Percentiles rank a stretch among this genome's conserved stretches.
These are phyloP conservation scores for Fraxinus paxiana DNA, from an alignment of 305 asterid genomes.

Conservation along the genomic window DNA sequence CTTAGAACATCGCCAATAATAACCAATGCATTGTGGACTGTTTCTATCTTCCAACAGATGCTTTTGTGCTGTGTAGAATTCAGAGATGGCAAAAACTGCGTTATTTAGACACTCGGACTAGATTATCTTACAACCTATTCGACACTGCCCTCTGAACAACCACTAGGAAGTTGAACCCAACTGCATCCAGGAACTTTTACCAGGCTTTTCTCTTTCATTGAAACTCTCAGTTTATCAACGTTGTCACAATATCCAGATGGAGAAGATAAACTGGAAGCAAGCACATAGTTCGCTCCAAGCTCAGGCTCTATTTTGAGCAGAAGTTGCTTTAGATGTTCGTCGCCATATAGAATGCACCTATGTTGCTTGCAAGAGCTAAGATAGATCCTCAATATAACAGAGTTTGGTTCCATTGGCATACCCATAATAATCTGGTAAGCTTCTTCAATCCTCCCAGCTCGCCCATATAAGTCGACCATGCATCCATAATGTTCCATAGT, in stretches of 20 bases:
- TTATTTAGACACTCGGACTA: background rate
- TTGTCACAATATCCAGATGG: constrained; percentile 16
- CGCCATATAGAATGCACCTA: constrained; percentile 28
- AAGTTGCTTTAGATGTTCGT: constrained; percentile 37
- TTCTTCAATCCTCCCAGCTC: constrained; percentile 52
- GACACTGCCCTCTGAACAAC: constrained; percentile 7
- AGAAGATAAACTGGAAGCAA: constrained; percentile 41
- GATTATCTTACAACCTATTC: background rate
- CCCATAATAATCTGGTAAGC: constrained; percentile 50
- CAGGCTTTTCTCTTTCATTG: constrained; percentile 48
- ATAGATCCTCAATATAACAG: constrained; percentile 60
- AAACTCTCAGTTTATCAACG: constrained; percentile 32
- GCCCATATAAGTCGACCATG: constrained; percentile 64
- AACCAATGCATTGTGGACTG: background rate
- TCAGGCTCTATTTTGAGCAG: constrained; percentile 48
- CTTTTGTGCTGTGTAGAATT: background rate
- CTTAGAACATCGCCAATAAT: too few relatives aligned
- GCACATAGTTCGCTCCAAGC: constrained; percentile 59
- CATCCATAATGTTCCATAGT: constrained; percentile 70
- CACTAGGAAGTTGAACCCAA: constrained; percentile 38
- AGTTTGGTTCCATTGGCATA: constrained; percentile 64
- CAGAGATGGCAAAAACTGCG: background rate
- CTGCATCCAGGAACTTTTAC: constrained; percentile 54
- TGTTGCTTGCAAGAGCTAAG: constrained; percentile 56
- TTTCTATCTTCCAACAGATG: background rate